A percentile compares a stretch with the other conserved stretches of the same genome.
These are phyloP conservation scores for Protomyces macrosporus DNA, from an alignment of 1,139 yeast genomes.

Conservation along the genomic window DNA sequence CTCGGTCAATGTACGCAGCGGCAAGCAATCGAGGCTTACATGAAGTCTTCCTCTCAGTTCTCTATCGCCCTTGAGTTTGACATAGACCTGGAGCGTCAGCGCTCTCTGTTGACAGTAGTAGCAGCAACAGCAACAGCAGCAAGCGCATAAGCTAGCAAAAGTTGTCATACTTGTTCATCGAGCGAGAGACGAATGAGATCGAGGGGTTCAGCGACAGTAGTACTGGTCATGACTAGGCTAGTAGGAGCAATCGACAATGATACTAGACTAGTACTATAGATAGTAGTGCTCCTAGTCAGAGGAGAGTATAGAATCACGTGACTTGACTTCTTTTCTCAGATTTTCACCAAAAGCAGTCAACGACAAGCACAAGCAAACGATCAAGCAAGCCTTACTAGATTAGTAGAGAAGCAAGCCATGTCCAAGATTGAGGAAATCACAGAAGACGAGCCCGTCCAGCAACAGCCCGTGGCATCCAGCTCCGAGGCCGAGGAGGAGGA, in stretches of 20 bases:
- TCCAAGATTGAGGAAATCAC: slow-evolving; percentile 25
- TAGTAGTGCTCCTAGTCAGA: not conserved
- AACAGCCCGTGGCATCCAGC: not conserved
- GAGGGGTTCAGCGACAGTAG: slow-evolving; percentile 53
- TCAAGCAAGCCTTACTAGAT: too few relatives aligned
- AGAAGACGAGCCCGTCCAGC: slow-evolving; percentile 17
- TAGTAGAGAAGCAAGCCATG: not conserved
- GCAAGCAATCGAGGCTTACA: slow-evolving; percentile 35
- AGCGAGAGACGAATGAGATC: slow-evolving; percentile 80
- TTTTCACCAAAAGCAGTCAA: too few relatives aligned
- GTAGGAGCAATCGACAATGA: not conserved
- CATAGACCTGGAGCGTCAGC: slow-evolving; percentile 51
- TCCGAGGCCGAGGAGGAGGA: slow-evolving; percentile 23
- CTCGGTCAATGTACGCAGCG: too few relatives aligned
- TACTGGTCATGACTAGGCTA: not conserved
- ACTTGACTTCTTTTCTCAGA: not conserved
- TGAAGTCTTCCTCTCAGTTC: slow-evolving; percentile 87
- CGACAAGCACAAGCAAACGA: too few relatives aligned
- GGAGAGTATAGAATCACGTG: not conserved
- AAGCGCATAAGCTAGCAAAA: not conserved
- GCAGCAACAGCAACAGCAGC: not conserved
- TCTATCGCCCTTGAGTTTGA: slow-evolving; percentile 93
- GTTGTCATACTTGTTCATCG: slow-evolving; percentile 51
- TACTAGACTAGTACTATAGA: not conserved
- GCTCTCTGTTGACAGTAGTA: not conserved